Base-by-base conservation (phyloP, 108 stramenopile genomes). In the Nitzschia putrida region DNA sequence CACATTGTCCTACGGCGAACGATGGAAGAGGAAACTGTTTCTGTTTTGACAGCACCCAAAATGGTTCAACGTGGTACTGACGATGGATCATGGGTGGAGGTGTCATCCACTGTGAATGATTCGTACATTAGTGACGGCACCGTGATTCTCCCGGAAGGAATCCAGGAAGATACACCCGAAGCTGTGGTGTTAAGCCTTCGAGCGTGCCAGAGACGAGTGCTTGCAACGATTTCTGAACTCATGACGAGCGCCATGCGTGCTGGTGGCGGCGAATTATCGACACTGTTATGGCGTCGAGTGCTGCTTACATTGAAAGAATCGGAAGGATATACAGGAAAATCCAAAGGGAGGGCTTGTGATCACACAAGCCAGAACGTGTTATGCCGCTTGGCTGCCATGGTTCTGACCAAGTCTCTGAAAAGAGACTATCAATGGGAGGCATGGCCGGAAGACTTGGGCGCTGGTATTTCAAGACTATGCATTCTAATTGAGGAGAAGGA, bases 221-320 rank as follows among this genome's bases (percentile, higher is more conserved):
- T 90, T n/a, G 72, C 82, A 18, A 83, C 85, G 0, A 61, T 85
- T 52, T 77, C 86, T 10, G 80, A 84, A 43, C 64, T 94, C 18
- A 78, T 94, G 24, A 72, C 78, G 4, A 82, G 82, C 69, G 87
- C 88, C 3, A 91, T 94, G 93, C 85, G 76, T 57, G 72, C 74
- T 22, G 90, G 88, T 34, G 93, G 90, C 16, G 93, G 88, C 22
- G 93, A 90, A 79, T 77, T 83, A 9, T 88, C 93, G 37, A 88
- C 88, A 14, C 11, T 73, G 2, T 61, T 91, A 8, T 94, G 90
- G 90, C 66, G 86, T 23, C 69, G 58, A 42, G 80, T 91, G 40
- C 43, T 91, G 39, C 24, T 72, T 23, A 64, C 83, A 21, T 47
- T 87, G 3, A 37, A 77, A 57, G 47, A 67, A 8, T 78, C 73